Evolutionary conservation across 192 early-diverging fungal genomes (phyloP).

Genomic region (Rhizophagus clarus): DNA sequence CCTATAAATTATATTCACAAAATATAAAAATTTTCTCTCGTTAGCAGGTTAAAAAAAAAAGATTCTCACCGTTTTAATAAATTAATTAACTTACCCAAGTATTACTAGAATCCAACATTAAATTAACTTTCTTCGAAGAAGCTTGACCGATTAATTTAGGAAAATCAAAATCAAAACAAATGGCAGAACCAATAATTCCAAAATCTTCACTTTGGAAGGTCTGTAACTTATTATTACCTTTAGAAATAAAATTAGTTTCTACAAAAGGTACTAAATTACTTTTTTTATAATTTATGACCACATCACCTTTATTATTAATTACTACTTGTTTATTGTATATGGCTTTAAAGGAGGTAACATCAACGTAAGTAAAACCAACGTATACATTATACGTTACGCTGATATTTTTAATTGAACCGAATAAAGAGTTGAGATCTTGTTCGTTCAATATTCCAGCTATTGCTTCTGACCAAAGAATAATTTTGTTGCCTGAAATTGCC

Average conservation of each 20-base stretch:
- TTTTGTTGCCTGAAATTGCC: slow-evolving; percentile 35
- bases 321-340: slow-evolving; percentile 43
- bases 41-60: too few species aligned
- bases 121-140: slow-evolving; percentile 42
- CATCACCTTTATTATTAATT: slow-evolving; percentile 38
- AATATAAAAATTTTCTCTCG: neutral
- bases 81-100: slow-evolving; percentile 44
- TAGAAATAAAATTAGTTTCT: slow-evolving; percentile 32
- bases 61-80: too few species aligned
- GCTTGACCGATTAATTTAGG: slow-evolving; percentile 47
- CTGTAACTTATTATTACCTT: slow-evolving; percentile 41
- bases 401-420: slow-evolving; percentile 33
- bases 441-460: neutral
- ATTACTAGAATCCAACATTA: slow-evolving; percentile 51
- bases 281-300: slow-evolving; percentile 48
- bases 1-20: neutral
- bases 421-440: neutral
- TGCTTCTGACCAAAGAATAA: slow-evolving; percentile 43
- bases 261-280: slow-evolving; percentile 45
- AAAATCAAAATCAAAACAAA: slow-evolving; percentile 55
- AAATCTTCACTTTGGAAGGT: slow-evolving; percentile 40
- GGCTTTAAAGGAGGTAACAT: neutral
- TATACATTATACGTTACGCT: slow-evolving; percentile 36
- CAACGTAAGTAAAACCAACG: slow-evolving; percentile 38
- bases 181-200: slow-evolving; percentile 44